Conservation (phyloP, 805 yeast species). For the Starmerella stigmatis region DNA sequence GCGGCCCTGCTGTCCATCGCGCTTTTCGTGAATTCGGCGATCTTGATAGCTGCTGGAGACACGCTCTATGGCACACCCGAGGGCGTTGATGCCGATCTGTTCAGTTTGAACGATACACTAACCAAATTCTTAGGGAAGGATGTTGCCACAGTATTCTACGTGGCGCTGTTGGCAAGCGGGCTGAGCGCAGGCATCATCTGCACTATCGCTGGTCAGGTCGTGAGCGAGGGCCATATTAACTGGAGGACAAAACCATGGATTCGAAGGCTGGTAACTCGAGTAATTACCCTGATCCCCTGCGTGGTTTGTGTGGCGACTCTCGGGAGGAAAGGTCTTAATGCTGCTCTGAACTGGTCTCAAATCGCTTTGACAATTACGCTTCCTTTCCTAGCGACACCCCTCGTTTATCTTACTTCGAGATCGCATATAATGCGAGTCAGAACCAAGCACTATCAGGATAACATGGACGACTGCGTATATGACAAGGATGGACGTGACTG, state of each 20-base stretch:
- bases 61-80: constrained; percentile 61
- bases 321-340: constrained; percentile 61
- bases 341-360: constrained; percentile 75
- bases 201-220: constrained; percentile 88
- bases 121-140: constrained; percentile 52
- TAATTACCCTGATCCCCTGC: constrained; percentile 74
- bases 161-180: constrained; percentile 76
- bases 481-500: constrained; percentile 22
- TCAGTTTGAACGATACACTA: constrained; percentile 60
- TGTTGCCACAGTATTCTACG: constrained; percentile 75
- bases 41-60: constrained; percentile 71
- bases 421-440: constrained; percentile 50
- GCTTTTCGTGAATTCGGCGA: constrained; percentile 74
- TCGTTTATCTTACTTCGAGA: constrained; percentile 68
- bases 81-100: constrained; percentile 64
- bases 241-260: constrained; percentile 78
- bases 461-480: not conserved
- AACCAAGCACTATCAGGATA: constrained; percentile 15
- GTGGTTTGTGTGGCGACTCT: constrained; percentile 56
- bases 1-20: constrained; percentile 70
- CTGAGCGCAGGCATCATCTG: constrained; percentile 88
- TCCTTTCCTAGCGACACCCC: constrained; percentile 77
- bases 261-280: constrained; percentile 65
- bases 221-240: constrained; percentile 77
- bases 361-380: constrained; percentile 70